Conservation (phyloP, 805 yeast genomes). For the Wickerhamomyces subpelliculosus region DNA sequence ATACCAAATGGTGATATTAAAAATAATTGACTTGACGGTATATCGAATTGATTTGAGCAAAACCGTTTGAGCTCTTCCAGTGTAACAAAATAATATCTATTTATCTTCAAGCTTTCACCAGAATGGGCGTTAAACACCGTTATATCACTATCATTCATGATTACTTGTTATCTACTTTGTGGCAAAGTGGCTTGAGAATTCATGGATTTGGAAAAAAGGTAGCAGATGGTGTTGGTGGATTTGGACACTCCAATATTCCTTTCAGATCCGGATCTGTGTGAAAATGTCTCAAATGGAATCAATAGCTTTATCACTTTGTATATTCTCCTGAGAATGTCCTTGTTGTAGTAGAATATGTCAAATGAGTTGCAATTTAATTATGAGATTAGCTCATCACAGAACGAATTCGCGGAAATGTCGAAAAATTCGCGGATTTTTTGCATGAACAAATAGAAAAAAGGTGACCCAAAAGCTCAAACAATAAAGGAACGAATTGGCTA, state of each 20-base stretch:
- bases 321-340: too few relatives aligned
- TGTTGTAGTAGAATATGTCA: too few relatives aligned
- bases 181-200: background rate
- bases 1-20: constrained; percentile 61
- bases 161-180: background rate
- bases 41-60: constrained; percentile 33
- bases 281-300: too few relatives aligned
- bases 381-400: background rate
- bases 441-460: background rate
- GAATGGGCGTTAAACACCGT: constrained; percentile 34
- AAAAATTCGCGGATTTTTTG: background rate
- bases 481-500: too few relatives aligned
- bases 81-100: constrained; percentile 31
- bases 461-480: too few relatives aligned
- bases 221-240: background rate
- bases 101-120: constrained; percentile 31
- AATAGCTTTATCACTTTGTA: too few relatives aligned
- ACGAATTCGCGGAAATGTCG: background rate
- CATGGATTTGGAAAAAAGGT: background rate
- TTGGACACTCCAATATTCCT: too few relatives aligned
- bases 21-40: constrained; percentile 36
- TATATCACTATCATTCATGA: constrained; percentile 2
- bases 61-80: constrained; percentile 36
- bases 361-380: too few relatives aligned
- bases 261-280: too few relatives aligned